Base-by-base conservation (phyloP, 345 rosid genomes). In the Diplotaxis tenuifolia region DNA sequence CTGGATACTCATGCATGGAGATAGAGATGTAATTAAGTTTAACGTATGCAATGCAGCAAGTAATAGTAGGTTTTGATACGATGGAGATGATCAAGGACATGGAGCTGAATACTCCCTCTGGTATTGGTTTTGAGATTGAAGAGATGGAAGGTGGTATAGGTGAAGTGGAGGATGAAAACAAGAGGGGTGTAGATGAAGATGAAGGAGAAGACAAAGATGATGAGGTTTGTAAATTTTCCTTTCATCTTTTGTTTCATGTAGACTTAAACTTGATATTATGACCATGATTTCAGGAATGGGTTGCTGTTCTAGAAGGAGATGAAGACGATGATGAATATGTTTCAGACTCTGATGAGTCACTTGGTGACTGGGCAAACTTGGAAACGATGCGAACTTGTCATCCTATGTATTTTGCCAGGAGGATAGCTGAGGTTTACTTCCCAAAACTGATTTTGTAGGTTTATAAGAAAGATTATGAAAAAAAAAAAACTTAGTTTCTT, bases 361-460 rank as follows among this genome's bases (percentile, higher is more conserved):
- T 84, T 58, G 89, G 96, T 75, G 97, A 92, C 79, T 91, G 97
- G 97, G 93, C 96, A 72, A 87, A 87, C 50, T 86, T 86, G 84
- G 96, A 92, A 68, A 89, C 96, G 0, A 85, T 91, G 99, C 86
- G 90, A 34, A 79, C 79, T 77, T 88, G 96, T 67, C 99, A 95
- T 83, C 99, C 99, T 38, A 85, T 87, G 89, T 86, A 79, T 78
- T 95, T 92, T 76, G 97, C 97, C 15, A 84, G 83, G 79, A 91
- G 71, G 82, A 77, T 95, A 63, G 64, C 91, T 38, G 85, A 87
- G 97, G 72, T 75, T n/a, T 62, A 25, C 16, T 49, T 64, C 36
- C 38, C 14, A 58, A 11, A 19, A 3, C 0, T 27, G 21, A 12
- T 36, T 29, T 50, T 29, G 0, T 63, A 12, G 4, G n/a, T 73